These are phyloP conservation scores for Lactarius sp. DNA, from an alignment of 768 basidiomycete species.

Conservation along the genomic window DNA sequence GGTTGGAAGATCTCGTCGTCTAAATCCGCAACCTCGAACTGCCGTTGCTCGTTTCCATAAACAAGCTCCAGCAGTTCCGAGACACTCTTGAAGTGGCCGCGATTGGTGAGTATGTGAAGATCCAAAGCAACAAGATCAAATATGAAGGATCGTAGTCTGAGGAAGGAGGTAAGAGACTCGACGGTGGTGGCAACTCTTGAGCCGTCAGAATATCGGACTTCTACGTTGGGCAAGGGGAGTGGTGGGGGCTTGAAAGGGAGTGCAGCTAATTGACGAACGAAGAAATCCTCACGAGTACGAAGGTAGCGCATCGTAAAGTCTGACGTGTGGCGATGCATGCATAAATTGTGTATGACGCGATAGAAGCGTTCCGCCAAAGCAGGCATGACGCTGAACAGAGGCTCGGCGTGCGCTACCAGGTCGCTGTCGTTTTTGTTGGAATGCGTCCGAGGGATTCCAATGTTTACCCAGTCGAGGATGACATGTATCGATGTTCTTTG, in stretches of 20 bases:
- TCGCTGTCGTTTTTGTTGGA: constrained; percentile 40
- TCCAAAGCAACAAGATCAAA: constrained; percentile 86
- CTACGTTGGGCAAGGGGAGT: constrained; percentile 46
- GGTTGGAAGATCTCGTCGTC: constrained; percentile 49
- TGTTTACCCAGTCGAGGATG: constrained; percentile 70
- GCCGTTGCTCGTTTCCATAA: constrained; percentile 57
- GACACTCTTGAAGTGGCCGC: constrained; percentile 68
- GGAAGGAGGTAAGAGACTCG: constrained; percentile 63
- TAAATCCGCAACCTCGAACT: constrained; percentile 40
- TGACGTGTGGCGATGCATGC: constrained; percentile 79
- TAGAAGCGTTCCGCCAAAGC: constrained; percentile 83
- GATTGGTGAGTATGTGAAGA: constrained; percentile 77
- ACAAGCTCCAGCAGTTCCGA: constrained; percentile 74
- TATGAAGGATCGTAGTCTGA: constrained; percentile 78
- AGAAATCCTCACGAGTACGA: constrained; percentile 84
- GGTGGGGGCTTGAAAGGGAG: constrained; percentile 64
- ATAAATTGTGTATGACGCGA: constrained; percentile 77
- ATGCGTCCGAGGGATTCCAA: constrained; percentile 59
- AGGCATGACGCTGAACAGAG: constrained; percentile 63
- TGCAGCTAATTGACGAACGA: constrained; percentile 74
- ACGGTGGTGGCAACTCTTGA: constrained; percentile 64
- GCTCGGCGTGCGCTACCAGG: constrained; percentile 34
- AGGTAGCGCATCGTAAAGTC: constrained; percentile 80
- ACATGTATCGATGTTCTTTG: constrained; percentile 73
- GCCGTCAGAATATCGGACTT: constrained; percentile 68